A percentile compares a stretch with the other conserved stretches of the same genome.
Conservation (phyloP, 2,329 filamentous ascomycete genomes). For the Magnaporthales sp. region DNA sequence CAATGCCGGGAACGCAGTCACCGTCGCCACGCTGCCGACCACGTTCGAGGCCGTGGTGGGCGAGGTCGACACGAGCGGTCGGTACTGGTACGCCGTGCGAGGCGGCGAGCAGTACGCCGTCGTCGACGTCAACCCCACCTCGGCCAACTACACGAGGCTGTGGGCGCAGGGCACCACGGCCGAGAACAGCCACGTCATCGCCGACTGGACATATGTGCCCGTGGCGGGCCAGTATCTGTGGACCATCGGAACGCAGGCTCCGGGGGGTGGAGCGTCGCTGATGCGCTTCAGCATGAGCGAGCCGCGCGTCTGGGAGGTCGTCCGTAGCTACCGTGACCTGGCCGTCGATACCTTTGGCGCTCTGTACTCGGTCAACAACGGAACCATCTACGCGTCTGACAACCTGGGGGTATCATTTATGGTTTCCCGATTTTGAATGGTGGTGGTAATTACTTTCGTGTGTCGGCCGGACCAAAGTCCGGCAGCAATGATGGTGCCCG, state of each 20-base stretch:
- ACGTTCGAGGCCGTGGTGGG: conserved; percentile 3
- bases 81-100: conserved; percentile 8
- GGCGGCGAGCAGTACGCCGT: conserved; percentile 3
- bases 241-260: background rate
- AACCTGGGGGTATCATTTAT: background rate
- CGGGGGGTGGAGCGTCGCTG: conserved; percentile 3
- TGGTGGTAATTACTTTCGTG: background rate
- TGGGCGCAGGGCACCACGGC: conserved; percentile 3
- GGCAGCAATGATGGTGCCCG: background rate
- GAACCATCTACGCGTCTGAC: background rate
- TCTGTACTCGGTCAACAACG: conserved; percentile 8
- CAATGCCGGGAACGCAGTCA: conserved; percentile 7
- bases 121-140: conserved; percentile 7
- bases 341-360: conserved; percentile 5
- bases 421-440: background rate
- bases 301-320: conserved; percentile 5
- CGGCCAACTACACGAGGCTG: conserved; percentile 6
- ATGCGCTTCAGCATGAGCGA: conserved; percentile 7
- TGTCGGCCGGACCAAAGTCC: background rate
- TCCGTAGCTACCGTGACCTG: conserved; percentile 4
- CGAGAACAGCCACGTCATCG: background rate
- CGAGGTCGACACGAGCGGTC: conserved; percentile 9
- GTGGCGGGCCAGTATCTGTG: conserved; percentile 5
- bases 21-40: conserved; percentile 1
- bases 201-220: conserved; percentile 8